Conservation (phyloP, 2,329 filamentous ascomycete genomes). For the Diaporthe vaccinii region DNA sequence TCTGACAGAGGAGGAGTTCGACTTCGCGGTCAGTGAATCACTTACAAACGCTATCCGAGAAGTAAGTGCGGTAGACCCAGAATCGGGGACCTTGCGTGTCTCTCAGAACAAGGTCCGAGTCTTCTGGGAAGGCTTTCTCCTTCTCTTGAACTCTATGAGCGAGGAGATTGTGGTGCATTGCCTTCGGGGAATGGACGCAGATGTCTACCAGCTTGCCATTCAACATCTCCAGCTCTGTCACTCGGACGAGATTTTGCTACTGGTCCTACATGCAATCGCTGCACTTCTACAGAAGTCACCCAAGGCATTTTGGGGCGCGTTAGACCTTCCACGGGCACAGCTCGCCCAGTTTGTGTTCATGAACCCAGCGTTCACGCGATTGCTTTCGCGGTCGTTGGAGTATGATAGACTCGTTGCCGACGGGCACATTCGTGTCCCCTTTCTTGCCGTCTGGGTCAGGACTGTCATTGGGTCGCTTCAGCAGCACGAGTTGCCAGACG, state of each 20-base stretch:
- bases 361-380: constrained; percentile 74
- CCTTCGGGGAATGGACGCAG: constrained; percentile 83
- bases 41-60: constrained; percentile 73
- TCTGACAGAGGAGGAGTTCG: constrained; percentile 81
- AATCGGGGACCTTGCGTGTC: constrained; percentile 21
- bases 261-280: constrained; percentile 78
- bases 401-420: constrained; percentile 64
- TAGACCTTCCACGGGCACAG: constrained; percentile 83
- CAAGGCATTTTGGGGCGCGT: constrained; percentile 88
- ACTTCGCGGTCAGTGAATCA: constrained; percentile 86
- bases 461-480: constrained; percentile 84
- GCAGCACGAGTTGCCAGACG: constrained; percentile 80
- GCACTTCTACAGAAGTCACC: constrained; percentile 81
- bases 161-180: constrained; percentile 82
- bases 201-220: constrained; percentile 74
- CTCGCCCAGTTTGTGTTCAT: constrained; percentile 88
- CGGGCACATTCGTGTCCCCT: constrained; percentile 67
- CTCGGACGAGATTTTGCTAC: constrained; percentile 71
- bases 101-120: constrained; percentile 70
- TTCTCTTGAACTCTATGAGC: constrained; percentile 81
- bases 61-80: constrained; percentile 29
- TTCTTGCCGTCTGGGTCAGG: constrained; percentile 83
- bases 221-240: constrained; percentile 65
- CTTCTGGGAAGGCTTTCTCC: constrained; percentile 84
- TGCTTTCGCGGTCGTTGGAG: constrained; percentile 73